Evolutionary conservation across 345 rosid genomes (phyloP), one percentile per base, ranked within the genome.

Genomic region (Iberis pinnata): DNA sequence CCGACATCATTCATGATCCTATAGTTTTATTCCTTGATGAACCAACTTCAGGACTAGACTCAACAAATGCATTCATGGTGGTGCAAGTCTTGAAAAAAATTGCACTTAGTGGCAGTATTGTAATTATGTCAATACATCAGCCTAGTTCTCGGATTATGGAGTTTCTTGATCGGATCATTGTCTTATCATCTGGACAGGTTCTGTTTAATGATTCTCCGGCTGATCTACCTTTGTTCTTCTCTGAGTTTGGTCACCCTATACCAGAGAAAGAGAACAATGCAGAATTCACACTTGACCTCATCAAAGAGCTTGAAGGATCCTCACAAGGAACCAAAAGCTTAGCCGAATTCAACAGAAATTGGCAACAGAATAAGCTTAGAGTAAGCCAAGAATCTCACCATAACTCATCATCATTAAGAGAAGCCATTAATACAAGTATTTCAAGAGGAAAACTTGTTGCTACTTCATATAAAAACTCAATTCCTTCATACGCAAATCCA

Each of bases 11-110:
- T 54, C 97, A 89, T 22, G 84, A 83, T 53, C 95, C 95, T 12
- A 69, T 84, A 0, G 41, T 89, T 62, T 56, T 89, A 64, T 89
- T 89, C 53, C 94, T 89, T 0, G 94, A 89, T 22, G 95, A 89
- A 63, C 94, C 97, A 24, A 89, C 97, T 16, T 86, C 95, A 7
- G 95, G 95, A 36, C 78, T 86, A 27, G 96, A 89, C 69, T 89
- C 97, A 15, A 77, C 86, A 0, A 80, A 85, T 40, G 94, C 94
- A 22, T 80, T 71, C 60, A 82, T 86, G 63, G 97, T 89, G 14
- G 97, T 81, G 35, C 89, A 89, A 29, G 82, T 80, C 72, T 81
- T 89, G 15, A 86, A 89, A 70, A 83, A 69, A 47, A 89, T 89
- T 9, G 94, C 95, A 9, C 58, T 43, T 41, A 70, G 83, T 8